phyloP scores from a whole-genome alignment of 805 yeast species.

The Saturnispora saitoi region DNA sequence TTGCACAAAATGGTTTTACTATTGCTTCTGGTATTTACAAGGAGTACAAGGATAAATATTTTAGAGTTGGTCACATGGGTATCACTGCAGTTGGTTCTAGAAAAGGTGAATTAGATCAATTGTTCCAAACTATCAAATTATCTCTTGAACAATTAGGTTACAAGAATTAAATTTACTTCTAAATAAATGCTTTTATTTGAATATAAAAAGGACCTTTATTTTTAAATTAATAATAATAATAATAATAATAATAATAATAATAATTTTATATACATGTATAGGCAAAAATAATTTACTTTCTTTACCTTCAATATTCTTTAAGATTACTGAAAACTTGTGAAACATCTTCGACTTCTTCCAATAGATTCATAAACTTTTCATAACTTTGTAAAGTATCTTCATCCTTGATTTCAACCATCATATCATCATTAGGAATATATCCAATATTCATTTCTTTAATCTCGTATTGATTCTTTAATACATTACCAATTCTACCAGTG shows the following conservation, averaged over 20 bases:
- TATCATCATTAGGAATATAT: slow-evolving; percentile 56
- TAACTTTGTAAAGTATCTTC: slow-evolving; percentile 44
- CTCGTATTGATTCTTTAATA: slow-evolving; percentile 45
- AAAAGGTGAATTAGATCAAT: slow-evolving; percentile 46
- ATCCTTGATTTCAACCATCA: slow-evolving; percentile 43
- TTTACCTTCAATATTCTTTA: slow-evolving; percentile 23
- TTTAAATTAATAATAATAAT: too few species aligned
- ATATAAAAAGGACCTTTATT: too few species aligned
- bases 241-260: too few species aligned
- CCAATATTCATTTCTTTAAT: slow-evolving; percentile 67
- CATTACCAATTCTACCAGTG: slow-evolving; percentile 52
- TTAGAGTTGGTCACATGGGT: slow-evolving; percentile 97
- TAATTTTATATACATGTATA: too few species aligned
- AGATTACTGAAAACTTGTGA: slow-evolving; percentile 70
- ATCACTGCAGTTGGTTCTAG: slow-evolving; percentile 53
- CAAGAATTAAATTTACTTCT: not conserved
- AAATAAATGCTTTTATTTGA: too few species aligned
- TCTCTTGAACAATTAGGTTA: slow-evolving; percentile 34
- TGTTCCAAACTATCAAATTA: slow-evolving; percentile 38
- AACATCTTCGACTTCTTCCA: slow-evolving; percentile 81
- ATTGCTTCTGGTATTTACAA: slow-evolving; percentile 89
- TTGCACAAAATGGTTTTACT: slow-evolving; percentile 59
- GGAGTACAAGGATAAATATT: slow-evolving; percentile 70
- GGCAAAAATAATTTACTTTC: too few species aligned
- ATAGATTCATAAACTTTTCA: slow-evolving; percentile 46